These are phyloP conservation scores for Boletus edulis DNA, from an alignment of 768 basidiomycete genomes.

Conservation along the genomic window DNA sequence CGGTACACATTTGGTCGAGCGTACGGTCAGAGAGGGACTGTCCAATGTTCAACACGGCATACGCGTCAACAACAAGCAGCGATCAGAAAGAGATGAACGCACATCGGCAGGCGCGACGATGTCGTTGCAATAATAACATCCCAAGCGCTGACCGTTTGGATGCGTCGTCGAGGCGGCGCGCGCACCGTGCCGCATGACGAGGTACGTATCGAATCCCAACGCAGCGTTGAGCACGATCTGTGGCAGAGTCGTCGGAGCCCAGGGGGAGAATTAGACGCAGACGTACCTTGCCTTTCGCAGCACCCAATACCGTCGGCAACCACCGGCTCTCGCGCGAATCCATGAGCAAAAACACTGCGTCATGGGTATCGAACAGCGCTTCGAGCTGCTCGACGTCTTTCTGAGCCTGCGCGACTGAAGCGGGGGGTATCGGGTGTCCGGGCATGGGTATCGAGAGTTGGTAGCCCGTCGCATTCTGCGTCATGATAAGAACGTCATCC, in stretches of 20 bases:
- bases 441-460: conserved; percentile 93
- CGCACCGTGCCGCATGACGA: conserved; percentile 95
- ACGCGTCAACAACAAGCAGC: too few species aligned
- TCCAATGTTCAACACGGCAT: too few species aligned
- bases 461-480: conserved; percentile 80
- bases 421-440: conserved; percentile 82
- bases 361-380: conserved; percentile 77
- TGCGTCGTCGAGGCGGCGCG: conserved; percentile 35
- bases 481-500: background rate
- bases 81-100: conserved; percentile 20
- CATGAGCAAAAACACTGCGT: conserved; percentile 92
- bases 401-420: conserved; percentile 52
- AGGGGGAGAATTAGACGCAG: background rate
- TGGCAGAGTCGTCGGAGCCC: background rate
- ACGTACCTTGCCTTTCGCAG: conserved; percentile 78
- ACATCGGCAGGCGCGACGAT: conserved; percentile 96
- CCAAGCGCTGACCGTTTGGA: conserved; percentile 46
- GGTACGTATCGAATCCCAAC: conserved; percentile 91
- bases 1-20: conserved; percentile 99
- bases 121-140: conserved; percentile 99
- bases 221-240: conserved; percentile 94
- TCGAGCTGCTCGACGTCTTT: conserved; percentile 75
- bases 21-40: conserved; percentile 83
- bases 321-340: conserved; percentile 97
- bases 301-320: conserved; percentile 88